Evolutionary conservation across 176 grass and related monocot species (phyloP), one percentile per base, ranked within the genome.

Genomic region (Musa beccarii): DNA sequence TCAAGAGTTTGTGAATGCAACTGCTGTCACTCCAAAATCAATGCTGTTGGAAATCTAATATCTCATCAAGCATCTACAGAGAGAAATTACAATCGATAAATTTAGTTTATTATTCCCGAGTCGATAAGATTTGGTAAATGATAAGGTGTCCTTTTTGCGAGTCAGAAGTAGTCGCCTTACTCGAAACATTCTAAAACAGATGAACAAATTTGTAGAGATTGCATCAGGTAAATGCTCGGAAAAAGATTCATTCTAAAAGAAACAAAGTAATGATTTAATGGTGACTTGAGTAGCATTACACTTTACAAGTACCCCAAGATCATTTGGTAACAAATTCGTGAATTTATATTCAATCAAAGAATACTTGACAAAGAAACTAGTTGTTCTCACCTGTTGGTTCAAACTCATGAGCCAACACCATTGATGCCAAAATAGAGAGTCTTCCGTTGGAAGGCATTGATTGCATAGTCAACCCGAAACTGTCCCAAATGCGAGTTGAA

Each of bases 341-440:
- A 1, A 61, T 8, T 61, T n/a, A 9, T 9, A 61, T 7, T n/a
- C 1, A 19, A 61, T 15, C 55, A 61, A 20, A 20, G 57, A 61
- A 61, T 61, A n/a, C 16, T 61, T 9, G 17, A 61, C 6, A 61
- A 61, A 20, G 34, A 43, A 43, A 43, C 34, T 6, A 43, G 34
- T 43, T 43, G 34, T 6, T 4, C 34, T 5, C 4, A 43, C 34
- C 34, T 43, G 34, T 43, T 43, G 34, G 6, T 43, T 43, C 34
- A 6, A 43, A 43, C 81, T 77, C 81, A 89, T 57, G 86, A 82
- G 69, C 77, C 80, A 73, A 86, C 81, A 77, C 54, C 82, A 75
- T 86, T 91, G 64, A 99, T 89, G 55, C 95, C 91, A 34, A 99
- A 99, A 76, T 99, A 99, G 76, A 91, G 78, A 15, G 86, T 99